Evolutionary conservation across 2,329 filamentous ascomycete genomes (phyloP).

Genomic region (Ascochyta viciae-villosae): DNA sequence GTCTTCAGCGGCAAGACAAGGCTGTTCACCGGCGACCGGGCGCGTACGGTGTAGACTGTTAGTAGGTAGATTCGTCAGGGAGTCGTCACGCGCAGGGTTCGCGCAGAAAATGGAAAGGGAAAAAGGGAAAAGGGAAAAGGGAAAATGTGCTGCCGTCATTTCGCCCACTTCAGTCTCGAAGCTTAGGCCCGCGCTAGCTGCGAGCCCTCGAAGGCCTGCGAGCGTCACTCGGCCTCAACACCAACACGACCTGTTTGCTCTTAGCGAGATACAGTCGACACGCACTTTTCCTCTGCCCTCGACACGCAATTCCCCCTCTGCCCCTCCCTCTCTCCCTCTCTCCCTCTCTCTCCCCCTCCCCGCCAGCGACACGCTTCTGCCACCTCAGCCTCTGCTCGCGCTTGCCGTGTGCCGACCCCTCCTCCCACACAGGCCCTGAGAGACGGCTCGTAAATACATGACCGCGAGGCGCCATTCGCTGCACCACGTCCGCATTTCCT

Average conservation of each 20-base stretch:
- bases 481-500: conserved; percentile 29
- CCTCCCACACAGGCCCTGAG: conserved; percentile 32
- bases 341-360: conserved; percentile 3
- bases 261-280: conserved; percentile 24
- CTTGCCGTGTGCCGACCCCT: conserved; percentile 24
- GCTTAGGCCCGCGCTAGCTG: conserved; percentile 18
- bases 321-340: conserved; percentile 2
- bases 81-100: conserved; percentile 3
- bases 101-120: conserved; percentile 19
- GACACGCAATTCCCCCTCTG: neutral
- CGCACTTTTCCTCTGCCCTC: conserved; percentile 18
- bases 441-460: conserved; percentile 45
- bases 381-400: conserved; percentile 10
- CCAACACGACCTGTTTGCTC: conserved; percentile 26
- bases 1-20: too few species aligned
- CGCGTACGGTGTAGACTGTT: too few species aligned
- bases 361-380: neutral
- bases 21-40: too few species aligned
- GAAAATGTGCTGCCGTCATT: conserved; percentile 24
- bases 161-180: conserved; percentile 17
- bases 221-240: conserved; percentile 24
- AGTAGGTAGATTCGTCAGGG: neutral
- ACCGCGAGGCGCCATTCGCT: conserved; percentile 31
- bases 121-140: too few species aligned
- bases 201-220: conserved; percentile 11